phyloP scores from a whole-genome alignment of 2,329 filamentous ascomycete genomes.

The Gnomoniopsis smithogilvyi region DNA sequence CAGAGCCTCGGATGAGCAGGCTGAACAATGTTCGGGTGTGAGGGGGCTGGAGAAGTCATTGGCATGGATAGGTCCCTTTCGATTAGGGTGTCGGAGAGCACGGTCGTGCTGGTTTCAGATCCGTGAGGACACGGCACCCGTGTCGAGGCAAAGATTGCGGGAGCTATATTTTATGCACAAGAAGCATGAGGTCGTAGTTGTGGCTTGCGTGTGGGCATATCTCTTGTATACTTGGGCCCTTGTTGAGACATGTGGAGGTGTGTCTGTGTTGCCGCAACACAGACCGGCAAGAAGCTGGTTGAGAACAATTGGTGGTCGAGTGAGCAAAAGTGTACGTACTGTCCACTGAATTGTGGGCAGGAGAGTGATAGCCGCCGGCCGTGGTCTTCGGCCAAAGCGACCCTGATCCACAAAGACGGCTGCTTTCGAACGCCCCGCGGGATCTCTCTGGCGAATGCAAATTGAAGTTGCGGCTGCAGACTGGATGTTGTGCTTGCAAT shows the following conservation, averaged over 20 bases:
- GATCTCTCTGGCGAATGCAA: background rate
- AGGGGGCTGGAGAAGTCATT: background rate
- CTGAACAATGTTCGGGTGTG: background rate
- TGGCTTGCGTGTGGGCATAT: background rate
- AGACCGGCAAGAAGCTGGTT: background rate
- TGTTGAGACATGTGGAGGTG: too few relatives aligned
- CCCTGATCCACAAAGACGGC: background rate
- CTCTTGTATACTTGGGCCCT: background rate
- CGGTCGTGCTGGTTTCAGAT: constrained; percentile 4
- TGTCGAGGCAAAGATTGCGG: background rate
- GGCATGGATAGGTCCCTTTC: background rate
- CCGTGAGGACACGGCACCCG: background rate
- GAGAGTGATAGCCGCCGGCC: constrained; percentile 6
- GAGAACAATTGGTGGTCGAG: background rate
- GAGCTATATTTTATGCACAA: background rate
- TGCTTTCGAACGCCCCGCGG: background rate
- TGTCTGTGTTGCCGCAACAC: background rate
- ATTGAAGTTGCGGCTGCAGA: background rate
- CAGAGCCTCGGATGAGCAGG: background rate
- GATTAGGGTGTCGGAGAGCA: background rate
- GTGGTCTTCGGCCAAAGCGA: background rate
- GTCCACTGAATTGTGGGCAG: background rate
- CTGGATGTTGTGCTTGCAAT: background rate
- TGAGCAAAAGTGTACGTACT: background rate
- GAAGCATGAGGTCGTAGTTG: background rate